Base-by-base conservation (phyloP, 2,329 filamentous ascomycete species). In the Fusarium proliferatum region DNA sequence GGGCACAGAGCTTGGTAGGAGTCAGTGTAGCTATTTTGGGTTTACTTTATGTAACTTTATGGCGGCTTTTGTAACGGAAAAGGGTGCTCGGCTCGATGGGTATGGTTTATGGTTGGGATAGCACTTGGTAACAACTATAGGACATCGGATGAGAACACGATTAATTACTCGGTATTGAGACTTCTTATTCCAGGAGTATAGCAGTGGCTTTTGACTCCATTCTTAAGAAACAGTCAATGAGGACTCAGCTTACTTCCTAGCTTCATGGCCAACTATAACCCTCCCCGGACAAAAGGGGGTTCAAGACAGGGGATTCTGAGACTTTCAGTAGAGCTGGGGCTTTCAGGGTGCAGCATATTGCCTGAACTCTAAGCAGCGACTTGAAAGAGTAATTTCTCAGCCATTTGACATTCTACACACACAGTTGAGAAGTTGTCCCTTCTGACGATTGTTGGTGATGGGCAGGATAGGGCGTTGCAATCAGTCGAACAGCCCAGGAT, bases 121-220 rank as follows among this genome's bases (percentile, higher is more conserved):
- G 49, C 39, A 53, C 39, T 62, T 72, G 48, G 67, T 57, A 57
- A 69, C 38, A 66, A 36, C 53, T 28, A 74, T 57, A 53, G 34
- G 58, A 62, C 23, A 69, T 65, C 46, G 42, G 53, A 74, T 69
- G 57, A 74, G 64, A 62, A 72, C 48, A 74, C 36, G 71, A 74
- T 48, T 57, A 55, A 68, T 65, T 65, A n/a, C 21, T 42, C 16
- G 23, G 15, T 11, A 36, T 17, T 21, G 9, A 12, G 9, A 42
- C 3, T 19, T 46, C 8, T 12, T 11, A 5, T 12, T 9, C 23
- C 19, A 28, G 26, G n/a, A 21, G n/a, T 23, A 16, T n/a, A 21
- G 13, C 15, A 21, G 17, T 34, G 19, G 15, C 15, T 11, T 19
- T 34, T 34, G 9, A 6, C 16, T 15, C 6, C 30, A n/a, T 36